Percentiles rank a stretch among this genome's conserved stretches.
Conservation (phyloP, 495 filamentous ascomycete genomes). For the Amphirosellinia nigrospora region DNA sequence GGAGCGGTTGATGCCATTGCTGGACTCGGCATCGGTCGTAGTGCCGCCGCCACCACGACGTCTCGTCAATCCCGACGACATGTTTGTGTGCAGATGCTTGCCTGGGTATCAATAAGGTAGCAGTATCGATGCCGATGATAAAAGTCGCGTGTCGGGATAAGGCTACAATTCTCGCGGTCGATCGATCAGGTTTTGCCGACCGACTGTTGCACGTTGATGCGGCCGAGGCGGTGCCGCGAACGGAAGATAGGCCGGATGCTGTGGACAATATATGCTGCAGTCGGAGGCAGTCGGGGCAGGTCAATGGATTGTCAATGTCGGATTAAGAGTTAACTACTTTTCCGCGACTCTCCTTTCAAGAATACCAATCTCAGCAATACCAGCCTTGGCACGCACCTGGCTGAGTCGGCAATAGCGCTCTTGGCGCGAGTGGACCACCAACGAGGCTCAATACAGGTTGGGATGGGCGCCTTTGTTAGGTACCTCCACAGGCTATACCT, state of each 20-base stretch:
- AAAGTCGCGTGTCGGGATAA: conserved; percentile 11
- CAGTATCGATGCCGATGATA: conserved; percentile 5
- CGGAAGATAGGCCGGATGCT: not conserved
- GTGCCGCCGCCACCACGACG: conserved; percentile 41
- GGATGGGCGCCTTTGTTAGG: not conserved
- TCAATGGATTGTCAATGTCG: conserved; percentile 17
- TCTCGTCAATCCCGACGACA: conserved; percentile 47
- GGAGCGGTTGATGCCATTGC: conserved; percentile 44
- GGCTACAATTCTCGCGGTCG: conserved; percentile 1
- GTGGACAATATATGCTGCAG: not conserved
- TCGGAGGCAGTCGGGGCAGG: not conserved
- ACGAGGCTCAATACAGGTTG: not conserved
- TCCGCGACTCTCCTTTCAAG: conserved; percentile 24
- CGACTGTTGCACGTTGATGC: conserved; percentile 9
- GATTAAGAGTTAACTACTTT: conserved; percentile 23
- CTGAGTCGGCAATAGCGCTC: conserved; percentile 25
- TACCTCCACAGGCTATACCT: not conserved
- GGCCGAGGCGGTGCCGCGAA: conserved; percentile 7
- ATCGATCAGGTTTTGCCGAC: conserved; percentile 19
- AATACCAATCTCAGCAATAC: not conserved
- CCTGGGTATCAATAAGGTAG: conserved; percentile 4
- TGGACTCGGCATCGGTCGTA: conserved; percentile 36
- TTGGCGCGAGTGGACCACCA: conserved; percentile 22
- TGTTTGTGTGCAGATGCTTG: conserved; percentile 18
- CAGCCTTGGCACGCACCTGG: conserved; percentile 18